Evolutionary conservation across 2,329 filamentous ascomycete genomes (phyloP), one percentile per base, ranked within the genome.

Genomic region (Metarhizium humberi): DNA sequence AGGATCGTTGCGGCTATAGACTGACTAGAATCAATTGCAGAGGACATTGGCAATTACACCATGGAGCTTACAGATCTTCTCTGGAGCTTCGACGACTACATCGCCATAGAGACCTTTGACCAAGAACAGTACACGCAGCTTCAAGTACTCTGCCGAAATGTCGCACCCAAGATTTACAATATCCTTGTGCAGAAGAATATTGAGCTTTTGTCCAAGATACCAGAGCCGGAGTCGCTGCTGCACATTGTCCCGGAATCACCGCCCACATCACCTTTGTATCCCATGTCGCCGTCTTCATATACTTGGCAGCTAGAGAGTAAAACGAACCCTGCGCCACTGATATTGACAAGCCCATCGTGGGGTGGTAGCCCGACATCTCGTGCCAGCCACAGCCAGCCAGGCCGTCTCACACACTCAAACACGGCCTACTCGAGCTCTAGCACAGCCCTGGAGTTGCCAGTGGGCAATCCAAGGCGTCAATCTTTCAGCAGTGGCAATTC

Each of bases 11-110:
- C 30, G 2, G 14, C 4, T 6, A 11, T 20, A 34, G 38, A 46
- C 43, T 52, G 34, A 50, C 25, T 38, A 32, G 50, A 18, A n/a
- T 13, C 1, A 3, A n/a, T 20, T 30, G 14, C 57, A 81, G 79
- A 78, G 53, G 76, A 76, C 42, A 78, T 83, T 51, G 72, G 76
- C 55, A 65, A 70, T 46, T 75, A 73, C 56, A 72, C 78, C 50
- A 67, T 71, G 29, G 71, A 76, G 54, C 68, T 83, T 38, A 76
- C 73, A 55, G 73, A 78, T 47, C 61, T 80, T 25, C 66, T 82
- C 7, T 82, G 78, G 73, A 78, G 78, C 52, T 81, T 83, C 60
- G 80, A 83, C 57, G 79, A 82, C 55, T 80, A 71, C 59, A 64
- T 76, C 58, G 75, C 78, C 51, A 60, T 67, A 10, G 74, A 78